Base-by-base conservation (phyloP, 805 yeast species). In the Suhomyces prunicola region DNA sequence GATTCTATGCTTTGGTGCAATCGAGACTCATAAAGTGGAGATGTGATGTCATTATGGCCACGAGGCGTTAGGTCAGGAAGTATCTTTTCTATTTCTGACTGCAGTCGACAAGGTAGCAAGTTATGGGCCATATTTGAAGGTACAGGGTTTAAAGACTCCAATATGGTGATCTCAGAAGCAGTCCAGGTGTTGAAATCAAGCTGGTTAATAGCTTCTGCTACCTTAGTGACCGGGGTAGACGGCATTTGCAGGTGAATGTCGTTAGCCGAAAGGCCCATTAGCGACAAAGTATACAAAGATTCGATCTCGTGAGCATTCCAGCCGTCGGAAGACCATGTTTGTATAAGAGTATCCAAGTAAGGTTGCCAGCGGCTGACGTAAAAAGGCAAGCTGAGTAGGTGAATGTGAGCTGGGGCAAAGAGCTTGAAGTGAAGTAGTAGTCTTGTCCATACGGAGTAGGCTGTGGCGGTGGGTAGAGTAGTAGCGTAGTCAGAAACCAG, bases 131-230 rank as follows among this genome's bases (percentile, higher is more conserved):
- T 39, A 9, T 39, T 19, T 9, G 19, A 19, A 17, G 42, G 19
- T 17, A 10, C 24, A 2, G 42, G 23, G 13, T 24, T 8, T 9
- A 39, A 10, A 10, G 26, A 9, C 29, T 48, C 24, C 19, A 52
- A 24, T 22, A 48, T 29, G 9, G 22, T 19, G 31, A 52, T 46
- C 17, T 52, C 54, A 1, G 46, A 42, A 24, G 27, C 29, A 10
- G 54, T 52, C 54, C 54, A 52, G 40, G 47, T 35, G 13, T 5
- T 10, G 7, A 19, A 19, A 4, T 39, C 42, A 19, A 39, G 42
- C 23, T 39, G 23, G 7, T 1, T 2, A 8, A 39, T 17, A 17
- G 42, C 42, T 4, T 39, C 42, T 8, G 42, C 24, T 13, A 39
- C 42, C 23, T n/a, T 17, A 6, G 31, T 22, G 7, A 24, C 15